Base-by-base conservation (phyloP, 306 rosid species). In the Astragalus glycyphyllos region DNA sequence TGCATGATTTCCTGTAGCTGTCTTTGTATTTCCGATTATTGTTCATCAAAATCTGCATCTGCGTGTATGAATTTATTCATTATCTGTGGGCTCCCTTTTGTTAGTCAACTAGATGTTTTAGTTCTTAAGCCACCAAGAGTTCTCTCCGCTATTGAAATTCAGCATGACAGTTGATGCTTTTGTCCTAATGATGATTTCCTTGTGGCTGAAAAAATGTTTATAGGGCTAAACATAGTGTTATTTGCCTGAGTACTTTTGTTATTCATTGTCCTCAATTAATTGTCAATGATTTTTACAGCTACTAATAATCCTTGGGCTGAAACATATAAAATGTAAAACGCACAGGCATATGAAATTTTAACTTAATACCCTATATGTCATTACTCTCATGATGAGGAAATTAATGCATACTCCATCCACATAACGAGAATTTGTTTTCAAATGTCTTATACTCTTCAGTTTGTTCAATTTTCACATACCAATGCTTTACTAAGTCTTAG, bases 261-360 rank as follows among this genome's bases (percentile, higher is more conserved):
- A 8, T 26, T 40, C 37, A 54, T 12, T 15, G 31, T 54, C 12
- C 35, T 54, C 35, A 0, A 38, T 7, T 69, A 0, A 38, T 7
- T 69, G 31, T n/a, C 14, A 0, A 34, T 47, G 32, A 40, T 58
- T 59, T 46, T 35, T 11, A 46, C n/a, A 69, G 14, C 38, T 32
- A 71, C 31, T 45, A 44, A 56, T 58, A 44, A 56, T 58, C 44
- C 58, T 46, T 42, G 58, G 65, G 47, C 34, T 44, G 68, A 32
- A 57, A 26, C 40, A 35, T 4, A 35, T 35, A 35, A 4, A 3
- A 48, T 48, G n/a, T n/a, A n/a, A n/a, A n/a, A n/a, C n/a, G n/a
- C n/a, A n/a, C n/a, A n/a, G n/a, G n/a, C n/a, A n/a, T n/a, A n/a
- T n/a, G n/a, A n/a, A n/a, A n/a, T n/a, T n/a, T n/a, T n/a, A n/a